Base-by-base conservation (phyloP, 2,329 filamentous ascomycete species). In the Fusarium sp. region DNA sequence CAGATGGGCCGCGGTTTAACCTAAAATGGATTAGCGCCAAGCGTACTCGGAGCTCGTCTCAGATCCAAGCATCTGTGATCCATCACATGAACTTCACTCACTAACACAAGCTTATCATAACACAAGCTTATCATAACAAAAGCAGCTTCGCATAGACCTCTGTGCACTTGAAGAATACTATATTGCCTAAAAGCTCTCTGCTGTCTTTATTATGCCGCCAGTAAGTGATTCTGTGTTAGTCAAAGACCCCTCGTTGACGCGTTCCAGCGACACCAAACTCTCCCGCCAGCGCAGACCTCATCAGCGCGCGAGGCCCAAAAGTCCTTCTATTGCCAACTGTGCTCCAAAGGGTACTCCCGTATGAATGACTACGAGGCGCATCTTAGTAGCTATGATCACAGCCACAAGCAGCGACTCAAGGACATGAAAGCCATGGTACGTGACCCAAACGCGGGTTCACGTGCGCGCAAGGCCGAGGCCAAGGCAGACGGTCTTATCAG, bases 341-440 rank as follows among this genome's bases (percentile, higher is more conserved):
- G 96, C 86, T 91, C 93, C 73, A 98, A 98, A 85, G 96, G 95
- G 78, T 99, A 98, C 84, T 91, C 92, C 2, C 94, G 96, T 65
- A 96, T 97, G 88, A 96, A 97, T 80, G 96, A 98, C 82, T 98
- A 97, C 82, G 96, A 98, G 83, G 93, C 95, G 9, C 96, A 99
- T 82, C 93, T 98, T 66, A 92, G 92, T 73, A 96, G 93, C 78
- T 98, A 98, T 83, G 96, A 98, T 81, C 96, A 99, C 84, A 93
- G 94, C 77, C 96, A 99, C 84, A 95, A 95, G 82, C 95, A 97
- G 85, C 93, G 94, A 59, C 89, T 95, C 67, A 94, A 94, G 83
- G 93, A 96, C 78, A 95, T 96, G 93, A 94, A 94, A 83, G 91
- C 93, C 78, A 92, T 95, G 87, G 91, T 93, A 35, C 91, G 92